Conservation (phyloP, 257 asterid species). For the Solanum tarijense region DNA sequence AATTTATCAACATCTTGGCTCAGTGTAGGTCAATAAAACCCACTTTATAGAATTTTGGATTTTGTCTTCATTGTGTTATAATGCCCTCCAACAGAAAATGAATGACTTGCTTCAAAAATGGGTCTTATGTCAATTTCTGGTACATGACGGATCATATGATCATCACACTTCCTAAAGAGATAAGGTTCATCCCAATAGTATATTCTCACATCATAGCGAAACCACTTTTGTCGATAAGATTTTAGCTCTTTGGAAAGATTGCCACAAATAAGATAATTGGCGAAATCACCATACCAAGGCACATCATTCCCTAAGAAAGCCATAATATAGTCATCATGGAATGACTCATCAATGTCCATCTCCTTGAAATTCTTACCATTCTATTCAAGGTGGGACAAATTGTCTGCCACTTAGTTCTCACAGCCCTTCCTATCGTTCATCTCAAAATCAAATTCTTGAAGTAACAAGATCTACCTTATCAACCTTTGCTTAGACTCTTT, state of each 20-base stretch:
- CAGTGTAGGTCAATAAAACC: not conserved
- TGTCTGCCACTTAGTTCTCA: not conserved
- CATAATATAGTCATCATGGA: not conserved
- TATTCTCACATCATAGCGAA: not conserved
- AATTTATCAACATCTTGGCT: not conserved
- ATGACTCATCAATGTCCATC: not conserved
- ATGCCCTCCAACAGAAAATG: too few species aligned
- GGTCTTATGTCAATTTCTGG: not conserved
- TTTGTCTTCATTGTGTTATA: not conserved
- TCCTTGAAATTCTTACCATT: not conserved
- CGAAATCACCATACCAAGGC: not conserved
- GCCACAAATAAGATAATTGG: not conserved
- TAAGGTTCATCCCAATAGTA: not conserved
- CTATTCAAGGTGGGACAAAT: not conserved
- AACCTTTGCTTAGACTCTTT: not conserved
- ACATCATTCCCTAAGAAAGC: not conserved
- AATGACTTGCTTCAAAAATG: not conserved
- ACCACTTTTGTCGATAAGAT: not conserved
- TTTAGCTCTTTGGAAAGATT: not conserved
- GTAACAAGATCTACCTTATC: not conserved
- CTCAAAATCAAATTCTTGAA: not conserved
- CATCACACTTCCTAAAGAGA: not conserved
- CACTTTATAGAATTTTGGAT: not conserved
- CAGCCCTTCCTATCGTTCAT: not conserved
- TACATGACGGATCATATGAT: not conserved